Percentiles rank a stretch among this genome's conserved stretches.
These are phyloP conservation scores for Monilinia polystroma DNA, from an alignment of 2,329 filamentous ascomycete species.

Conservation along the genomic window DNA sequence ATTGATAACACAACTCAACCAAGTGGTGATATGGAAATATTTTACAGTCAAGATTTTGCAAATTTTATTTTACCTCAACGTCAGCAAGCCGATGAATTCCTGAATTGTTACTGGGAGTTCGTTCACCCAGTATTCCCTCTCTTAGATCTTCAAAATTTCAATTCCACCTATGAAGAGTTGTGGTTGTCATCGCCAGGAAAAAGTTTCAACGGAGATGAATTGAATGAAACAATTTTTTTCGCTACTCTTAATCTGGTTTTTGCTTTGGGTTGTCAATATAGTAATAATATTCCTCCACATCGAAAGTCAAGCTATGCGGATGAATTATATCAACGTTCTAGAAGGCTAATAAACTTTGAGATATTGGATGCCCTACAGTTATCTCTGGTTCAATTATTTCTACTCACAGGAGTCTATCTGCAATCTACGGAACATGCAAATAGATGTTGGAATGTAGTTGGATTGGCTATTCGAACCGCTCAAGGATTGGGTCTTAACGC, in stretches of 20 bases:
- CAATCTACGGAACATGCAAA: conserved; percentile 37
- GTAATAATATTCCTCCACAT: conserved; percentile 22
- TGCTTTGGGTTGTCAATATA: conserved; percentile 38
- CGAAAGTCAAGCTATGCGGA: conserved; percentile 28
- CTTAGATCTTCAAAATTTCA: conserved; percentile 27
- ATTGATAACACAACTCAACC: background rate
- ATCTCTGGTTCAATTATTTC: conserved; percentile 37
- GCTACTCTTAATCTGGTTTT: conserved; percentile 40
- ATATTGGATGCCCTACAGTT: conserved; percentile 36
- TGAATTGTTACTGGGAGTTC: conserved; percentile 30
- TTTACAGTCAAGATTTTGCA: conserved; percentile 21
- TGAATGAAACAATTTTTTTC: conserved; percentile 27
- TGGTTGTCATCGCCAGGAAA: conserved; percentile 25
- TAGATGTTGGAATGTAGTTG: conserved; percentile 40
- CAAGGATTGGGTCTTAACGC: conserved; percentile 38
- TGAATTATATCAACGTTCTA: conserved; percentile 38
- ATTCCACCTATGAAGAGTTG: conserved; percentile 24
- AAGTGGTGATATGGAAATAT: conserved; percentile 12
- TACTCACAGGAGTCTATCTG: conserved; percentile 39
- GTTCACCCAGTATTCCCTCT: conserved; percentile 33
- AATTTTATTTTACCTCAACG: conserved; percentile 28
- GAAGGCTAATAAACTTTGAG: conserved; percentile 35
- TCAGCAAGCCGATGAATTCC: conserved; percentile 29
- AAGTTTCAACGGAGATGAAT: conserved; percentile 5
- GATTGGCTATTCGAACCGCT: conserved; percentile 39